These are phyloP conservation scores for Neonothopanus nambi DNA, from an alignment of 1,284 basidiomycete species.

Conservation along the genomic window DNA sequence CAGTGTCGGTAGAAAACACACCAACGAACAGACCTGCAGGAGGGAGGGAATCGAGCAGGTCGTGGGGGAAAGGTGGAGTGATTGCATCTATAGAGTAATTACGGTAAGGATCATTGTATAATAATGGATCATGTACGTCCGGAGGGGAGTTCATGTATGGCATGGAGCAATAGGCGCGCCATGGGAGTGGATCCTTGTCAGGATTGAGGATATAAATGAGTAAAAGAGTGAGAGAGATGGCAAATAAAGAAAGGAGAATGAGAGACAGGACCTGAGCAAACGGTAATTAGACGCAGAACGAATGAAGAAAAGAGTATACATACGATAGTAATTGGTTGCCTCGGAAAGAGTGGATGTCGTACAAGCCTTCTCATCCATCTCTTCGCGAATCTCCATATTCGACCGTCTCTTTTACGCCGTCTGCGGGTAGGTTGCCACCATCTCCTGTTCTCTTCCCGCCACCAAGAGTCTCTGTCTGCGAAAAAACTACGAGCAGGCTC, in stretches of 20 bases:
- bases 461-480: slow-evolving; percentile 36
- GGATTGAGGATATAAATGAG: slow-evolving; percentile 94
- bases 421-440: slow-evolving; percentile 54
- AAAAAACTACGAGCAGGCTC: slow-evolving; percentile 57
- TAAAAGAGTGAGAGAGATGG: slow-evolving; percentile 75
- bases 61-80: slow-evolving; percentile 67
- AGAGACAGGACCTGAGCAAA: slow-evolving; percentile 70
- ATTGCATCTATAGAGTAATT: slow-evolving; percentile 29
- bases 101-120: slow-evolving; percentile 41
- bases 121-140: slow-evolving; percentile 36
- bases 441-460: slow-evolving; percentile 43
- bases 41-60: slow-evolving; percentile 70
- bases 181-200: slow-evolving; percentile 93
- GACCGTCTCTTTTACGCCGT: slow-evolving; percentile 38
- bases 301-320: slow-evolving; percentile 29
- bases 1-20: slow-evolving; percentile 89
- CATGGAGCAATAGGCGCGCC: slow-evolving; percentile 88
- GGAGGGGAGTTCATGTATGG: slow-evolving; percentile 51
- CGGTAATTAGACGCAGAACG: slow-evolving; percentile 13
- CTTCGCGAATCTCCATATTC: slow-evolving; percentile 50
- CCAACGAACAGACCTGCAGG: slow-evolving; percentile 91
- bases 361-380: slow-evolving; percentile 57
- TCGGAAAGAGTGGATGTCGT: slow-evolving; percentile 77
- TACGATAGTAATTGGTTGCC: slow-evolving; percentile 80
- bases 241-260: slow-evolving; percentile 71